phyloP scores from a whole-genome alignment of 75 land plant genomes.

The Adiantum capillusveneris region DNA sequence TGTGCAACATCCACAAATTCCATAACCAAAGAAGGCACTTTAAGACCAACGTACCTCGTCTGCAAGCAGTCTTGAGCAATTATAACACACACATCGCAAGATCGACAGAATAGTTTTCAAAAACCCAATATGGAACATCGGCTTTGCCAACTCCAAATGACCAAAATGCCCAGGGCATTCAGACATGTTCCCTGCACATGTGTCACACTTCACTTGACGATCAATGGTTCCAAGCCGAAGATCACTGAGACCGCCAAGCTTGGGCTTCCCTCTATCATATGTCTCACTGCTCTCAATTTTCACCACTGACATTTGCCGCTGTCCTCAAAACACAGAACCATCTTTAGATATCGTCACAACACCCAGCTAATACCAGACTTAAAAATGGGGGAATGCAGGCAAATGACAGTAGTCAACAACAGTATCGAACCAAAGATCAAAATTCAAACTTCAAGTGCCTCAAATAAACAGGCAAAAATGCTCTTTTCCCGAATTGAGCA shows the following conservation, averaged over 20 bases:
- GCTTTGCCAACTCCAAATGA: constrained; percentile 95
- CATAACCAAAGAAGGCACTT: background rate
- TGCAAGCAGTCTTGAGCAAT: constrained; percentile 81
- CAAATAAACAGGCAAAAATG: too few relatives aligned
- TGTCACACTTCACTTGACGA: constrained; percentile 85
- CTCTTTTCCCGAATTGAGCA: too few relatives aligned
- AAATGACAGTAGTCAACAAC: too few relatives aligned
- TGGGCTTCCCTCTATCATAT: constrained; percentile 88
- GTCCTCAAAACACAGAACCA: constrained; percentile 7
- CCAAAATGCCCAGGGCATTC: constrained; percentile 99
- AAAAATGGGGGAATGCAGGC: too few relatives aligned
- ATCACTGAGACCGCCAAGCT: constrained; percentile 82
- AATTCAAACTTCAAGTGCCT: too few relatives aligned
- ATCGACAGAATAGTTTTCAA: constrained; percentile 86
- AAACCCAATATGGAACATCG: constrained; percentile 98
- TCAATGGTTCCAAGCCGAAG: constrained; percentile 93
- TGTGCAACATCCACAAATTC: too few relatives aligned
- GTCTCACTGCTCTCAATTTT: constrained; percentile 91
- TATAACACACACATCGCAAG: constrained; percentile 91
- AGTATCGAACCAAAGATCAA: too few relatives aligned
- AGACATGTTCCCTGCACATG: constrained; percentile 91
- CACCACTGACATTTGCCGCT: constrained; percentile 98
- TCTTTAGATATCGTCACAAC: too few relatives aligned
- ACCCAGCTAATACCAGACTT: too few relatives aligned
- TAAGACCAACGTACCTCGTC: constrained; percentile 56